Evolutionary conservation across 768 basidiomycete genomes (phyloP), one percentile per base, ranked within the genome.

Genomic region (Kwoniella heveanensis): DNA sequence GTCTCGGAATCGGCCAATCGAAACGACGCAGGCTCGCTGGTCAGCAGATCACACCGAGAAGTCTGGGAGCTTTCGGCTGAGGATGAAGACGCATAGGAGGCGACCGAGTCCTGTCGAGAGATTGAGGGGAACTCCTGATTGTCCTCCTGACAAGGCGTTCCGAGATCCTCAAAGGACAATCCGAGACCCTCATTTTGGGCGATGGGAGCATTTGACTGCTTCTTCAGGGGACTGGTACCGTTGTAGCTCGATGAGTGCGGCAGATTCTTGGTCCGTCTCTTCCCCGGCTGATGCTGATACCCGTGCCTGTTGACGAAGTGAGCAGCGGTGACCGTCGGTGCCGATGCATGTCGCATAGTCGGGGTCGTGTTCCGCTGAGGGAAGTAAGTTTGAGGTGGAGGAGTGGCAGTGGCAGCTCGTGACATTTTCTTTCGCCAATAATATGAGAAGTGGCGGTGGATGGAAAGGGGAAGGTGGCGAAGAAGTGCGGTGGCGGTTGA

Each of bases 401-500:
- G 70, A 21, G 72, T 73, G 8, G 74, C 67, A 13, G 68, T 70
- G n/a, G 68, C 69, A 29, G 71, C 51, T 54, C 71, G 62, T 5
- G 74, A 76, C 74, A 76, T 76, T 21, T 21, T 54, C 37, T 12
- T 2, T 46, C n/a, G 27, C n/a, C 27, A 39, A 10, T 1, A 4
- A 19, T 50, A 25, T 30, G 15, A 37, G 37, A 66, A 52, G 27
- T 36, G 39, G 21, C 36, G 57, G 50, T 57, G 65, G 66, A 25
- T 54, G 65, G 56, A 66, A 54, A 25, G 64, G 66, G 63, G 62
- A 72, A 65, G 68, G 48, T 64, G 67, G 69, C 74, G 74, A 71
- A 73, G 74, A 73, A 72, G 71, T 75, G 65, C 73, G 71, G 70
- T 60, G 60, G 64, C 63, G 56, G 55, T 67, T 57, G 64, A 74